Conservation (phyloP, 345 rosid species). For the Rubroshorea leprosula region DNA sequence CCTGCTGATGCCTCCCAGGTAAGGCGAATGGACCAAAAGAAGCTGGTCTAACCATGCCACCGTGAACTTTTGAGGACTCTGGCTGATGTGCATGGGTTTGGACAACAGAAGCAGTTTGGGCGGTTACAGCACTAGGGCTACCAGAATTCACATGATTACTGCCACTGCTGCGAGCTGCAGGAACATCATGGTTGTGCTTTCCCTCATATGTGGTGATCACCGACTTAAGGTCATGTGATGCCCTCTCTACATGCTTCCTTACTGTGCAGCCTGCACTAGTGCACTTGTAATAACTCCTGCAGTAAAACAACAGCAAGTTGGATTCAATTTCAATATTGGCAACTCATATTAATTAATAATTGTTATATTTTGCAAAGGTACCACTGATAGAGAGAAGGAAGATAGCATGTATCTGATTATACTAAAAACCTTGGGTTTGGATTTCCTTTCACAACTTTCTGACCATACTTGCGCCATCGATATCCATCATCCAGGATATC, state of each 20-base stretch:
- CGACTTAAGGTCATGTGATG: slow-evolving; percentile 92
- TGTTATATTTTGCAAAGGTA: no score
- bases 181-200: slow-evolving; percentile 98
- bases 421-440: slow-evolving; percentile 91
- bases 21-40: slow-evolving; percentile 50
- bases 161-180: slow-evolving; percentile 84
- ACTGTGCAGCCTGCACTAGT: slow-evolving; percentile 89
- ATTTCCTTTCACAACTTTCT: slow-evolving; percentile 98
- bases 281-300: slow-evolving; percentile 98
- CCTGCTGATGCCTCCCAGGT: slow-evolving; percentile 70
- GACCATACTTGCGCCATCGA: slow-evolving; percentile 97
- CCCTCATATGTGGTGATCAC: slow-evolving; percentile 97
- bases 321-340: no score
- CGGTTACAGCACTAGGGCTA: no score
- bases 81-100: slow-evolving; percentile 46
- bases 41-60: slow-evolving; percentile 44
- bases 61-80: slow-evolving; percentile 56
- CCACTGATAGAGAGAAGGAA: no score
- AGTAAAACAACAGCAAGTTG: background rate
- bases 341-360: no score
- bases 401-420: background rate
- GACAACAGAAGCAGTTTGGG: slow-evolving; percentile 32
- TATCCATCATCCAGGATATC: slow-evolving; percentile 97
- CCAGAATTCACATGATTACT: slow-evolving; percentile 48
- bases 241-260: slow-evolving; percentile 97